Evolutionary conservation across 805 yeast genomes (phyloP), one percentile per base, ranked within the genome.

Genomic region (Priceomyces haplophilus): DNA sequence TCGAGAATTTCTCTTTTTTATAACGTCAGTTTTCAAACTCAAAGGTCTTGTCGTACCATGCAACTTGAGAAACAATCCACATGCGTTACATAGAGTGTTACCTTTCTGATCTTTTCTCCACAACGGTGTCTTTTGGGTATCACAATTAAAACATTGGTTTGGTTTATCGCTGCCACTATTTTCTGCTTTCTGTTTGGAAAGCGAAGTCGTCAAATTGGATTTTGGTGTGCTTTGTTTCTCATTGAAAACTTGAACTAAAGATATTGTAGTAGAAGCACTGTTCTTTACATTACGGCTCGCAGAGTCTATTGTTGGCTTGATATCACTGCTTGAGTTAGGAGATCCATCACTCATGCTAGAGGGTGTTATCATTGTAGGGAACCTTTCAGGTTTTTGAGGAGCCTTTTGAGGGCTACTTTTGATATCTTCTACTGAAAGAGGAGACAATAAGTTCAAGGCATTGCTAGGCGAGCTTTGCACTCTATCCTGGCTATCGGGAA

Each of bases 1-100:
- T 36, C 78, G 74, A 3, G 80, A 73, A 44, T 72, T 71, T 51
- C 85, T 62, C 57, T 79, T 80, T 43, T 76, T 78, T 40, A 80
- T 80, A 10, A 76, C 75, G 48, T 78, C 83, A 0, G 80, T 78
- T 45, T 78, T 78, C 43, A 78, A 61, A 18, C 82, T 73, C 18
- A 80, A 60, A 1, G 85, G 85, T 40, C 85, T 60, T 56, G 78
- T 77, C 2, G 83, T 76, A 13, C 85, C 85, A 52, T 80, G 85
- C 15, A 80, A 59, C 52, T 79, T 79, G 41, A 74, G 69, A 53
- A 79, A 80, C 17, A 80, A 62, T 0, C 85, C 85, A 62, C 85
- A 80, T 0, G 85, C 85, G 53, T 80, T 80, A 55, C 85, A 80
- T 4, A 80, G 62, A 2, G 84, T 78, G 46, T 78, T 76, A 1